These are phyloP conservation scores for Sutorius australiensis DNA, from an alignment of 768 basidiomycete species.

Conservation along the genomic window DNA sequence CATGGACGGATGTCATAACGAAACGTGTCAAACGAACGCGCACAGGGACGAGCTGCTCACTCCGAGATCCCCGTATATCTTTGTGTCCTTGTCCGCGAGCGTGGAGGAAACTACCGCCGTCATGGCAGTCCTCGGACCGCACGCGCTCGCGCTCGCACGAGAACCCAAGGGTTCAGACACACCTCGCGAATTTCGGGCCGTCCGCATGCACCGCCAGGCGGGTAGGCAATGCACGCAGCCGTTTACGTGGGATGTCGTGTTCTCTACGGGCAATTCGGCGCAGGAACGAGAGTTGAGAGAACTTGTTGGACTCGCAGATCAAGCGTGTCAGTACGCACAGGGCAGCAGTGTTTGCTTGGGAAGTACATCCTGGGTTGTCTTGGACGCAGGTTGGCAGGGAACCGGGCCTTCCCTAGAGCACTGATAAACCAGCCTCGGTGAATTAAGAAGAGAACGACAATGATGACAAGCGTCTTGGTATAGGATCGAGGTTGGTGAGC, in stretches of 20 bases:
- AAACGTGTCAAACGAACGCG: neutral
- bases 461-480: no score
- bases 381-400: no score
- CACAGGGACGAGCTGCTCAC: slow-evolving; percentile 20
- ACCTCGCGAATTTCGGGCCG: slow-evolving; percentile 10
- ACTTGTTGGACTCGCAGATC: slow-evolving; percentile 8
- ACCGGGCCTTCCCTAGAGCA: no score
- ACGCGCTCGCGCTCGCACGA: slow-evolving; percentile 22
- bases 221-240: neutral
- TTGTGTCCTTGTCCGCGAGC: slow-evolving; percentile 17
- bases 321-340: neutral
- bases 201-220: slow-evolving; percentile 12
- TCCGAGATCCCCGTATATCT: slow-evolving; percentile 14
- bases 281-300: slow-evolving; percentile 16
- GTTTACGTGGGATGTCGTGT: slow-evolving; percentile 6
- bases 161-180: slow-evolving; percentile 1
- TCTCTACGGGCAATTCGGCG: slow-evolving; percentile 11
- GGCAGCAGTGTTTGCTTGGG: slow-evolving; percentile 7
- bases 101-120: slow-evolving; percentile 14
- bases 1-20: neutral
- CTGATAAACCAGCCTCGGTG: no score
- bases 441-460: no score
- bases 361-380: slow-evolving; percentile 17
- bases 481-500: no score
- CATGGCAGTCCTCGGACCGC: slow-evolving; percentile 24